Conservation (phyloP, 305 asterid species). For the Withania somnifera region DNA sequence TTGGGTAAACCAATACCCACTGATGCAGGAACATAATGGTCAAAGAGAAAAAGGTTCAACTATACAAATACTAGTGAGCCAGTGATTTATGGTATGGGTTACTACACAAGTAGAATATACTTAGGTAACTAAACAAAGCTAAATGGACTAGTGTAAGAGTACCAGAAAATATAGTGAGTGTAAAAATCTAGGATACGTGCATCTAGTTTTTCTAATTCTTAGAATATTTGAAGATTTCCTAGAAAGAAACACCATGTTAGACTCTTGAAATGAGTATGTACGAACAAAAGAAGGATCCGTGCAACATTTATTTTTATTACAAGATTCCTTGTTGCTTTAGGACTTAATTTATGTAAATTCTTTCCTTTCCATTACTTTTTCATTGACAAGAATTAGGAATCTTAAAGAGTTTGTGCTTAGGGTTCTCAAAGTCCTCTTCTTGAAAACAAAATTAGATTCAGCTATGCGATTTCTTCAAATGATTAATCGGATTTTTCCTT, state of each 20-base stretch:
- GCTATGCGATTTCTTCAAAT: neutral
- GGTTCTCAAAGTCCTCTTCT: neutral
- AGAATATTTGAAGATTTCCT: neutral
- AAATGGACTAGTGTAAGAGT: neutral
- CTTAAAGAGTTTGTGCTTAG: neutral
- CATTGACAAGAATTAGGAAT: neutral
- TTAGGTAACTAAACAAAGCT: neutral
- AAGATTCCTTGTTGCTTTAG: neutral
- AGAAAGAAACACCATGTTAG: neutral
- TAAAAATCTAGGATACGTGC: neutral
- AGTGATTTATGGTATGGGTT: neutral
- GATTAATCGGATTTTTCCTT: neutral
- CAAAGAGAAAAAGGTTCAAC: neutral
- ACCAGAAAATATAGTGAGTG: neutral
- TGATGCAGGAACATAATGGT: neutral
- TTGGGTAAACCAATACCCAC: neutral
- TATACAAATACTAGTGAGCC: neutral
- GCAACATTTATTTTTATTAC: neutral
- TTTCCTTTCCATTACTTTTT: neutral
- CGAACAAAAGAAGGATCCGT: neutral
- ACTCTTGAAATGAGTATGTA: neutral
- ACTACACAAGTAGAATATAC: neutral
- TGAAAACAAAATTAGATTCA: neutral
- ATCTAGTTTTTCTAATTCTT: neutral
- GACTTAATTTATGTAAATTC: neutral